phyloP scores from a whole-genome alignment of 371 early-diverging fungal species.

The Umbelopsis sp. region DNA sequence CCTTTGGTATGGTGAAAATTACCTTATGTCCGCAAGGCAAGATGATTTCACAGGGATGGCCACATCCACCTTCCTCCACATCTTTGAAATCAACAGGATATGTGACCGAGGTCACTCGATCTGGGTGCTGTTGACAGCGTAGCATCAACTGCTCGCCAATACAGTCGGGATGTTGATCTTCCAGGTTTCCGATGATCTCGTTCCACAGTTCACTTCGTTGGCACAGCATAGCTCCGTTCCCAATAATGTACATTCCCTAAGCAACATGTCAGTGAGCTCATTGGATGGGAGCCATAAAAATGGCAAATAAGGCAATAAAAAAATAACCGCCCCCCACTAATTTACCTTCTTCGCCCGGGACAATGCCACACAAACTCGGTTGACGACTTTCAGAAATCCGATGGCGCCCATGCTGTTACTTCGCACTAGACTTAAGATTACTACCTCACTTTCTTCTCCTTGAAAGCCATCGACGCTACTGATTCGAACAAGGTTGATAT shows the following conservation, averaged over 20 bases:
- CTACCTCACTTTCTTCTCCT: conserved; percentile 78
- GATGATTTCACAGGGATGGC: conserved; percentile 38
- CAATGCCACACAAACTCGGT: conserved; percentile 79
- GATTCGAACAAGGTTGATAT: conserved; percentile 46
- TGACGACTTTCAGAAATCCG: conserved; percentile 76
- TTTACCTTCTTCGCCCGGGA: conserved; percentile 69
- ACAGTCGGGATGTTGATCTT: conserved; percentile 28
- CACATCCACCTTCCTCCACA: conserved; percentile 56
- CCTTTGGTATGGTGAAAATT: not conserved
- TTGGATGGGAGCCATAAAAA: not conserved
- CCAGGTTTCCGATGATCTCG: conserved; percentile 47
- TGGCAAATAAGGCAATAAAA: conserved; percentile 17
- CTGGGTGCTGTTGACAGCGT: conserved; percentile 48
- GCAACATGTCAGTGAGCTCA: not conserved
- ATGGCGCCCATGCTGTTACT: conserved; percentile 60
- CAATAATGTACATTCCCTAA: conserved; percentile 75
- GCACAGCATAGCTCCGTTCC: conserved; percentile 60
- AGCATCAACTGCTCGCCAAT: conserved; percentile 51
- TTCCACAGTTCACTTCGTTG: conserved; percentile 63
- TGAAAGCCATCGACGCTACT: conserved; percentile 84
- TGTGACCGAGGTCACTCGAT: conserved; percentile 40
- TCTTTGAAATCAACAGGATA: conserved; percentile 57
- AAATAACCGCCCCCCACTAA: not conserved
- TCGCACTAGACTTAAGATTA: conserved; percentile 72
- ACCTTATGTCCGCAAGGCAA: conserved; percentile 57